Base-by-base conservation (phyloP, 2,329 filamentous ascomycete genomes). In the Penicillium sp. region DNA sequence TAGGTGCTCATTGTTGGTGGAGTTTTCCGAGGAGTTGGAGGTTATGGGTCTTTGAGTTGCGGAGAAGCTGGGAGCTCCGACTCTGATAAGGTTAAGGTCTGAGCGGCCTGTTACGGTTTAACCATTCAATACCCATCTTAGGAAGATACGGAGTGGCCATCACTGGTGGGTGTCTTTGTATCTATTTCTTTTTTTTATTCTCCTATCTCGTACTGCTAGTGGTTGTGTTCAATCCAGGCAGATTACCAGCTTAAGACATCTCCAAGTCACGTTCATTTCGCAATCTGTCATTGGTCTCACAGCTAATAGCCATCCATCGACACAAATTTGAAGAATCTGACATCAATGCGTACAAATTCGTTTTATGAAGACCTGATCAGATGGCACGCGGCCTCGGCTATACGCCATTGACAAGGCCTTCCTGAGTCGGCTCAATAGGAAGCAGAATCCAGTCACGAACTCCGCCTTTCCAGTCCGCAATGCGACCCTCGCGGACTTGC, bases 391-490 rank as follows among this genome's bases (percentile, higher is more conserved):
- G 43, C 41, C 48, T 56, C 38, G 16, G 53, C 43, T 57, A 60
- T 49, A 66, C 52, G 28, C 70, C 70, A 60, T 72, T 73, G 42
- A 71, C 64, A 33, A 68, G 49, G 1, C 58, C 44, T 39, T 57
- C 54, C 15, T 53, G 54, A 5, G 59, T 47, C 29, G 55, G 64
- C 28, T 66, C 70, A 31, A 68, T 65, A 36, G 68, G 63, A 28
- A 76, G 68, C 52, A 79, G 59, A 26, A 65, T 58, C 84, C 85
- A 97, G 69, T 97, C 93, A 64, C 88, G 84, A 4, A 97, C 90
- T 13, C 85, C 84, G n/a, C 94, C 93, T 76, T 96, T 96, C 88
- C 89, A 96, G 71, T 96, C 94, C 60, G 89, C 91, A 64, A 95
- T 95, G 65, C 91, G 82, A 45, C 94, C 91, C 68, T 92, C 89